Conservation (phyloP, 306 rosid species). For the Purshia tridentata region DNA sequence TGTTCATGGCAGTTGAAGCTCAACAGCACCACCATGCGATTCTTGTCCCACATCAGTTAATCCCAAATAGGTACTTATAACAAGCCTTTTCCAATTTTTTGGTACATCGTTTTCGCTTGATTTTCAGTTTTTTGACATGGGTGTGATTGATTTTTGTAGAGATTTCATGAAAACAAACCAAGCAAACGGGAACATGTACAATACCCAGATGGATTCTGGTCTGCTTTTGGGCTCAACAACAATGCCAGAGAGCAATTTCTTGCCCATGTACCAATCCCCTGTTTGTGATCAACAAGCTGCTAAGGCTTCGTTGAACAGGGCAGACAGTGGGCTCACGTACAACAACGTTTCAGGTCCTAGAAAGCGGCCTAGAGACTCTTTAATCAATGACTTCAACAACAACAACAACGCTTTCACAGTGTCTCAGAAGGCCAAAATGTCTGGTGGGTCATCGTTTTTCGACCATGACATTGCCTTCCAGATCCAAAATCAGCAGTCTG, state of each 20-base stretch:
- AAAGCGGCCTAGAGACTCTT: constrained; percentile 35
- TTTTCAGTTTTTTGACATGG: constrained; percentile 1
- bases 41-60: constrained; percentile 56
- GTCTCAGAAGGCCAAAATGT: constrained; percentile 18
- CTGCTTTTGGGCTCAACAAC: constrained; percentile 29
- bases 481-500: constrained; percentile 39
- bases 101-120: neutral
- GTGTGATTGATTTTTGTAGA: constrained; percentile 31
- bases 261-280: constrained; percentile 39
- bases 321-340: constrained; percentile 68
- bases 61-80: constrained; percentile 38
- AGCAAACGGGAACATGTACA: constrained; percentile 20
- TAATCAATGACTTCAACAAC: constrained; percentile 9
- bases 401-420: neutral
- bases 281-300: constrained; percentile 35
- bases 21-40: constrained; percentile 39
- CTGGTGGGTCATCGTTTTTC: constrained; percentile 20
- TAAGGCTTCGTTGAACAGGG: constrained; percentile 38
- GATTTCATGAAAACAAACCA: constrained; percentile 39
- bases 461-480: constrained; percentile 31
- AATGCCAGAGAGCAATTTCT: constrained; percentile 34
- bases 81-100: neutral
- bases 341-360: constrained; percentile 31
- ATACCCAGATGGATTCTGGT: constrained; percentile 37
- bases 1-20: constrained; percentile 84